Conservation (phyloP, 345 rosid genomes). For the Syzygium aromaticum region DNA sequence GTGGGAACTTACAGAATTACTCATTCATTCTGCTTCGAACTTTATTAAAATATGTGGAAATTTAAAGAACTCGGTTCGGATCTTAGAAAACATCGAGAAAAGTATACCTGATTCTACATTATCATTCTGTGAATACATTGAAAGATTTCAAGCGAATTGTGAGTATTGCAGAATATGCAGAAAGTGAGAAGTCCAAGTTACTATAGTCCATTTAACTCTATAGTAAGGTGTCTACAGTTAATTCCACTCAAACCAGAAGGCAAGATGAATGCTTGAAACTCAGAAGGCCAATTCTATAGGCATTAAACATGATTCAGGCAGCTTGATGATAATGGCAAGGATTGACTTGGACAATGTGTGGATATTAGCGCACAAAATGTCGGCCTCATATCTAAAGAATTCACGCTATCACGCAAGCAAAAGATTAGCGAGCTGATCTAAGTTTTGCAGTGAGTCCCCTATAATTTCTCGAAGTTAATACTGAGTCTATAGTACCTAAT, state of each 20-base stretch:
- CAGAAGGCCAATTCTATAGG: neutral
- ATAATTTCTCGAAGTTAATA: neutral
- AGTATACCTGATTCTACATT: neutral
- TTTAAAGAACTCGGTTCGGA: neutral
- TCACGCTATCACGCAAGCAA: neutral
- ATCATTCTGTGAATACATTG: neutral
- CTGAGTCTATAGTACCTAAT: too few relatives aligned
- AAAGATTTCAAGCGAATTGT: neutral
- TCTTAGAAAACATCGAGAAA: neutral
- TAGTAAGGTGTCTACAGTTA: neutral
- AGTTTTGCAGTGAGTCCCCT: neutral
- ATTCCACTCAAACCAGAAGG: neutral
- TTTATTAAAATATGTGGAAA: neutral
- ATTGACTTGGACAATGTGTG: neutral
- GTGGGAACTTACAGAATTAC: neutral
- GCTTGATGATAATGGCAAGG: neutral
- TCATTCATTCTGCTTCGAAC: neutral
- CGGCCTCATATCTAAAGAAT: neutral
- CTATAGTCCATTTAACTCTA: neutral
- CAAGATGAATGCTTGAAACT: neutral
- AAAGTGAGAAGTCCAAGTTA: neutral
- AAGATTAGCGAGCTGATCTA: neutral
- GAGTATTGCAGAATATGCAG: neutral
- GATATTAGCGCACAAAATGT: neutral
- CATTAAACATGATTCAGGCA: neutral